Base-by-base conservation (phyloP, 306 rosid genomes). In the Pyrus pyrifolia region DNA sequence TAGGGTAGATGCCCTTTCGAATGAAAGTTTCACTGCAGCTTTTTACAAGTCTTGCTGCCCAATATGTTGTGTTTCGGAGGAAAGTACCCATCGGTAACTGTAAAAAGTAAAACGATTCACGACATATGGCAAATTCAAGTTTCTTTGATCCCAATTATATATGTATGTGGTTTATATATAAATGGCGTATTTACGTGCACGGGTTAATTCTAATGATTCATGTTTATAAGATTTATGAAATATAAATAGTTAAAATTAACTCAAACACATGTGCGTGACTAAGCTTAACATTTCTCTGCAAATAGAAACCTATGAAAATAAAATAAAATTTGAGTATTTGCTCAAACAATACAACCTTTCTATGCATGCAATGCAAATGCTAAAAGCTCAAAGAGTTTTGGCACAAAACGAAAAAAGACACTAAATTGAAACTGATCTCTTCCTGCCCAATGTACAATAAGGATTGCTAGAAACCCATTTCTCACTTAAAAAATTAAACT, bases 21-120 rank as follows among this genome's bases (percentile, higher is more conserved):
- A 22, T 38, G 76, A 72, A 72, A 22, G 76, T 38, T 38, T 57
- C 67, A 33, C 67, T 33, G 76, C 66, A 72, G 59, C 33, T 35
- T 63, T 72, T 65, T 53, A 71, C 51, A 19, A 55, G 46, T 18
- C 63, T 33, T 55, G 45, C 51, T 55, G 75, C 51, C 14, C 23
- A 22, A 8, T 21, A 52, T n/a, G 55, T 30, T 27, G 11, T 52
- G 27, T 52, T 27, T 49, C 33, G 64, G 60, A 29, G 44, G 42
- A 29, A 63, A 29, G 67, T 25, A 62, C 21, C 67, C 67, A 62
- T 6, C 30, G 25, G 29, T 22, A 22, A 27, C 6, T 4, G 67
- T 62, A 25, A 61, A 60, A 60, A 60, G 19, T 29, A 13, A 62
- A 62, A 2, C 40, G 10, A 2, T 62, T 62, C 40, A 62, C 17